Evolutionary conservation across 2,329 filamentous ascomycete species (phyloP), one percentile per base, ranked within the genome.

Genomic region (Lecanicillium sp.): DNA sequence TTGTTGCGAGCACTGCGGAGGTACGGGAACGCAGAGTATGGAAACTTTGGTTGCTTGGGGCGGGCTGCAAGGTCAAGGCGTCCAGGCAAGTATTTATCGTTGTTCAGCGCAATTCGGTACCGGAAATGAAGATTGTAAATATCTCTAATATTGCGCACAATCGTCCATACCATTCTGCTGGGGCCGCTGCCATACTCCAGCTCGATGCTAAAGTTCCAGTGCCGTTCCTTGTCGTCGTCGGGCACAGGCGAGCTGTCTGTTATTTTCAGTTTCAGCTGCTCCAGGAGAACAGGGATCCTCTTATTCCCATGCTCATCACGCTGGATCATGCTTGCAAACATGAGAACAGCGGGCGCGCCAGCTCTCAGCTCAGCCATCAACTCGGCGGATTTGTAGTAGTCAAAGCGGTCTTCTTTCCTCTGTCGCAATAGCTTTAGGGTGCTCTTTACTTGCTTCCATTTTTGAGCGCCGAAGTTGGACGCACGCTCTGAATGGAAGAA

Each of bases 321-420:
- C 68, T 97, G 93, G 58, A 97, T 93, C 87, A 97, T 96, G 61
- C 90, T 96, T 7, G 93, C 93, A 44, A 98, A 72, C 67, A 98
- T 95, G 50, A 98, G 73, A 17, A 91, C 93, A 20, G 93, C 93
- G 3, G 93, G 93, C 1, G 90, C 89, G 46, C 90, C 93, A 36
- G 93, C 94, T 41, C 93, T 80, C 30, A 98, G 73, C 66, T 98
- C 93, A 2, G 93, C 93, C 79, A 98, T 91, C 39, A 98, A 74
- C 65, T 98, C 93, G 2, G 93, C 90, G 9, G 91, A 97, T 65
- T 97, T 98, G 60, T 87, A 84, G 61, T 93, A 90, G 64, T 98
- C 93, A 52, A 96, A 86, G 37, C 86, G 85, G 48, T 96, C 89
- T 46, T 88, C 86, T 64, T 87, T 95, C 65, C 85, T 87, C 57